Evolutionary conservation across 108 stramenopile genomes (phyloP).

Genomic region (Aurantiochytrium sp.): DNA sequence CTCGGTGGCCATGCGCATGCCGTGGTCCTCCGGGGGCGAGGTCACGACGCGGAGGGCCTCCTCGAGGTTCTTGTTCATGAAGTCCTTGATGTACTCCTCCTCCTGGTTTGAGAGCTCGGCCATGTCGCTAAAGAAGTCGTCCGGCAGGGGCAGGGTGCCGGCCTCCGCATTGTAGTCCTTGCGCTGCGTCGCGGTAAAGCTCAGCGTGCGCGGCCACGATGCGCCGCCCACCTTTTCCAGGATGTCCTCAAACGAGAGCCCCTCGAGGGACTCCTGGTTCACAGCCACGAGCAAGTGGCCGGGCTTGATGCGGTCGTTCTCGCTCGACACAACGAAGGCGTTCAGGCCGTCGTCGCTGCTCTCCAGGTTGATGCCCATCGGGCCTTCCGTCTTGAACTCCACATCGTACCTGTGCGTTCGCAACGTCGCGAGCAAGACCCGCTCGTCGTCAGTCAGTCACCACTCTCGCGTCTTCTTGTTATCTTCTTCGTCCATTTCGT

Average conservation of each 20-base stretch:
- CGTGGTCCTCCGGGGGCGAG: not conserved
- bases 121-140: conserved; percentile 1
- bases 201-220: conserved; percentile 23
- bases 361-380: conserved; percentile 29
- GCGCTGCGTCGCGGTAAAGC: conserved; percentile 1
- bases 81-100: conserved; percentile 16
- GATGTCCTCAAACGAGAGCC: conserved; percentile 30
- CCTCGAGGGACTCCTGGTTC: not conserved
- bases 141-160: not conserved
- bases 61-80: conserved; percentile 22
- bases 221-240: not conserved
- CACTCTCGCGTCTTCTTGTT: no score
- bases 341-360: conserved; percentile 27
- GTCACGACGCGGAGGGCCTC: conserved; percentile 22
- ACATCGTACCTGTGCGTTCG: conserved; percentile 11
- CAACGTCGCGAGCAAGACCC: no score
- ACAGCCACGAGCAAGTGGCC: not conserved
- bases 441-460: no score
- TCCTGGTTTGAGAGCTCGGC: conserved; percentile 6
- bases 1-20: conserved; percentile 25
- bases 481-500: no score
- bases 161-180: not conserved
- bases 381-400: not conserved
- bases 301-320: not conserved
- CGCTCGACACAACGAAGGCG: conserved; percentile 14